phyloP scores from a whole-genome alignment of 1,284 basidiomycete genomes.

The Cryptococcus hybrid region DNA sequence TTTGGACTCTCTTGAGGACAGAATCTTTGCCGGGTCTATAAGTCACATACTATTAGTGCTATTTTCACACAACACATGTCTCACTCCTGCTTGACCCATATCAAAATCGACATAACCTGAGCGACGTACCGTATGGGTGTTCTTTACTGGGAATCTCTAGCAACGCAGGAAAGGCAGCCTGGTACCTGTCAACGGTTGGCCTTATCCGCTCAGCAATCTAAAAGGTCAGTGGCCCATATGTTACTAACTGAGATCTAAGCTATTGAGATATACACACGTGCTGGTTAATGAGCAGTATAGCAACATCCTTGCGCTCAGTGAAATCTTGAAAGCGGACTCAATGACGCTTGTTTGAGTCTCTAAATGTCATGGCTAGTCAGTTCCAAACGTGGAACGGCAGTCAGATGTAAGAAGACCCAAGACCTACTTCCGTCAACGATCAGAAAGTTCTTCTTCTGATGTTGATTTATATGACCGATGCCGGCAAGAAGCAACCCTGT shows the following conservation, averaged over 20 bases:
- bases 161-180: slow-evolving; percentile 92
- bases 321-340: slow-evolving; percentile 89
- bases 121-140: slow-evolving; percentile 78
- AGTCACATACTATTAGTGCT: too few species aligned
- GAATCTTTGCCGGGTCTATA: slow-evolving; percentile 95
- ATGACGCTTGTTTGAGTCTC: slow-evolving; percentile 87
- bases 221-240: not conserved
- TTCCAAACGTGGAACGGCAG: too few species aligned
- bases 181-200: slow-evolving; percentile 90
- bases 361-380: too few species aligned
- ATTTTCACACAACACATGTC: too few species aligned
- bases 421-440: too few species aligned
- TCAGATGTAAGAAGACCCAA: too few species aligned
- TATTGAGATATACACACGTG: too few species aligned
- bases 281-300: slow-evolving; percentile 94
- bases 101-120: too few species aligned
- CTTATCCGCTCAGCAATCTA: slow-evolving; percentile 96
- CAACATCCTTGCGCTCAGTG: slow-evolving; percentile 88
- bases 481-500: slow-evolving; percentile 90
- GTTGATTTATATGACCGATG: slow-evolving; percentile 80
- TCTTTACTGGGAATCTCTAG: slow-evolving; percentile 83
- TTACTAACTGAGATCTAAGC: too few species aligned
- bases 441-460: slow-evolving; percentile 86
- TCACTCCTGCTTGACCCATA: too few species aligned
- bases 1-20: slow-evolving; percentile 95